Base-by-base conservation (phyloP, 2,329 filamentous ascomycete species). In the Penicillium sp. region DNA sequence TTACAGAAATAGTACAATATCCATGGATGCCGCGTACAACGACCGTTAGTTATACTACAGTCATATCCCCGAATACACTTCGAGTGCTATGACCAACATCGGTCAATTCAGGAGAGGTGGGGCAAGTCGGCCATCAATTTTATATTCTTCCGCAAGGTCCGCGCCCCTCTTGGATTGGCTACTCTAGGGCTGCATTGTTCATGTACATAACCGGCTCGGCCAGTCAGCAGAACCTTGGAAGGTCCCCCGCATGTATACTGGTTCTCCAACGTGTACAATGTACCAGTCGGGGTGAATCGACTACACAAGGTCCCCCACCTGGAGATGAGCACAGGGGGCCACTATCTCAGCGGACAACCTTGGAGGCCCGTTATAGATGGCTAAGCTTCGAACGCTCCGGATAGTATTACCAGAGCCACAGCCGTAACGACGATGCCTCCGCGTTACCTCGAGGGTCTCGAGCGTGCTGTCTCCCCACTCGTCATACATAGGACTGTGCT, bases 61-160 rank as follows among this genome's bases (percentile, higher is more conserved):
- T 54, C 40, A 49, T 43, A 55, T 52, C 45, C 47, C 45, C 48
- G 31, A 42, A 54, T 49, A 49, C 48, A 53, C 32, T 51, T 53
- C 56, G 54, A 53, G 57, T 62, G 59, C 57, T 60, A 51, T 50
- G 51, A 60, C 59, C 59, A 62, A 50, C 56, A 10, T 61, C 60
- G 55, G 60, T 62, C 60, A 51, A 62, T 62, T 64, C 62, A 64
- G 62, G 62, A 64, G 60, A 54, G 56, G 62, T 62, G 57, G 62
- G 57, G 57, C 60, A 32, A 24, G 43, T 43, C 21, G 18, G 47
- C 31, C 52, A 47, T 38, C 43, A 55, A 55, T 49, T 51, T 52
- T 44, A 51, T 54, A 57, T 54, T 59, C 45, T 61, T 55, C 60
- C 58, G 56, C 54, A 53, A 58, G 49, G 58, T 59, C 59, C 57